A percentile compares a stretch with the other conserved stretches of the same genome.
phyloP scores from a whole-genome alignment of 345 rosid genomes.

The Aquilaria yunnanensis region DNA sequence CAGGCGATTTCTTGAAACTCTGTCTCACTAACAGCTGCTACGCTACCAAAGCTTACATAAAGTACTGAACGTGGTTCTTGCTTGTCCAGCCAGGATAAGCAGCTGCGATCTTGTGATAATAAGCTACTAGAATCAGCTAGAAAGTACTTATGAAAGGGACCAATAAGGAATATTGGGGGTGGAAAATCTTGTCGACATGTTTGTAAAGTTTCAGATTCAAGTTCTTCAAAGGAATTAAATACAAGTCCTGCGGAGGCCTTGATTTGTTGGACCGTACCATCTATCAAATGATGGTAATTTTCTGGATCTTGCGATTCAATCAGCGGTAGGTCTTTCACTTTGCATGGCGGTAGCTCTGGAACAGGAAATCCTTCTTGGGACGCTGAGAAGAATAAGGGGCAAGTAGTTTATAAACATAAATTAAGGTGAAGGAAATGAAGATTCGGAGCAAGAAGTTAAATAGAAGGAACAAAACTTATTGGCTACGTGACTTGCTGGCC shows the following conservation, averaged over 20 bases:
- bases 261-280: conserved; percentile 17
- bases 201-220: conserved; percentile 30
- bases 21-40: conserved; percentile 25
- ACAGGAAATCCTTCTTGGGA: conserved; percentile 28
- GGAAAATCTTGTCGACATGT: conserved; percentile 16
- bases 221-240: conserved; percentile 47
- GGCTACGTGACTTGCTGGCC: not conserved
- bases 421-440: too few relatives aligned
- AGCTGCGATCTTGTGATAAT: conserved; percentile 21
- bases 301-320: conserved; percentile 14
- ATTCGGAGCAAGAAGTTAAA: not conserved
- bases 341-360: conserved; percentile 34
- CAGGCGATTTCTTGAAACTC: conserved; percentile 49
- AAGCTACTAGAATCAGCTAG: conserved; percentile 25
- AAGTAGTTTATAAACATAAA: not conserved
- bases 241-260: conserved; percentile 42
- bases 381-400: conserved; percentile 19
- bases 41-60: conserved; percentile 63
- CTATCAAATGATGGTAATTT: conserved; percentile 3
- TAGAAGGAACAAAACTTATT: not conserved
- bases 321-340: conserved; percentile 40
- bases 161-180: conserved; percentile 33
- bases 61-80: conserved; percentile 38
- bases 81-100: conserved; percentile 48
- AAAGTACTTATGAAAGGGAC: conserved; percentile 43